Conservation (phyloP, 2,329 filamentous ascomycete genomes). For the Fusarium continuum region DNA sequence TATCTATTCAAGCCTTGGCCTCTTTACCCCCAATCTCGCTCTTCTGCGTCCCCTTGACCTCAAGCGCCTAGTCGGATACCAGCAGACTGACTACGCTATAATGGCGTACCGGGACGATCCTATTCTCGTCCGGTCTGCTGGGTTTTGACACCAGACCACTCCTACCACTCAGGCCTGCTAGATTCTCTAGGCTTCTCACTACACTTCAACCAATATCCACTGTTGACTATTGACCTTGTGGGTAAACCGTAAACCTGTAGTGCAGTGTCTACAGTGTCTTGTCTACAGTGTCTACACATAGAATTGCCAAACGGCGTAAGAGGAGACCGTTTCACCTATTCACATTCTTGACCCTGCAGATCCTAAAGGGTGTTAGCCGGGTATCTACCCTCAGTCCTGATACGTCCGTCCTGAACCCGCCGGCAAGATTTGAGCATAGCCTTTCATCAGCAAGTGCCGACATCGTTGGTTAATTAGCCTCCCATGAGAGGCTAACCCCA, state of each 20-base stretch:
- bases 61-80: constrained; percentile 17
- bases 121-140: constrained; percentile 35
- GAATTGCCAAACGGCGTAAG: not conserved
- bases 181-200: not conserved
- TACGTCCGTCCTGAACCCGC: not conserved
- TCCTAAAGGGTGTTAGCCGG: not conserved
- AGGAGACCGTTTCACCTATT: not conserved
- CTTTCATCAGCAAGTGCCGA: constrained; percentile 24
- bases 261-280: not conserved
- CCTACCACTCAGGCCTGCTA: not conserved
- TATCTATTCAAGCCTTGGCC: constrained; percentile 22
- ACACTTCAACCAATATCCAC: not conserved
- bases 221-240: not conserved
- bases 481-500: not conserved
- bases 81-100: constrained; percentile 33
- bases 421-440: constrained; percentile 8
- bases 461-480: constrained; percentile 3
- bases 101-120: constrained; percentile 38
- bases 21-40: not conserved
- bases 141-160: constrained; percentile 16
- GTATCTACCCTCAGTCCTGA: not conserved
- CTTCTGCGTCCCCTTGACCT: constrained; percentile 1
- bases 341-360: not conserved
- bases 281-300: not conserved
- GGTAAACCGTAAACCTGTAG: not conserved